Base-by-base conservation (phyloP, 2,329 filamentous ascomycete genomes). In the Reticulascus tulasneorum region DNA sequence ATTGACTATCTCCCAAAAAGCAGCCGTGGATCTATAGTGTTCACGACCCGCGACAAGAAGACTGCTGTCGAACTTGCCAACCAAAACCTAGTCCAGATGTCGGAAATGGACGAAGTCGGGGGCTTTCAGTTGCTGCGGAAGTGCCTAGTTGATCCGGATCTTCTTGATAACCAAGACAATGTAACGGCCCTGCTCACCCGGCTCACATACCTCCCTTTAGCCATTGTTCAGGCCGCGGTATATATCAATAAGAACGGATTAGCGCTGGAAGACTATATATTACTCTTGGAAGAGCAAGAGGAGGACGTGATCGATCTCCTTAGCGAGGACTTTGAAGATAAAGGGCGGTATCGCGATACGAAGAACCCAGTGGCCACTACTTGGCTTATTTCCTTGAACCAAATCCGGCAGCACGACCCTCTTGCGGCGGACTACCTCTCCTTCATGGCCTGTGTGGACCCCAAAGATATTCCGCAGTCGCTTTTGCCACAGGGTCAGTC, bases 351-450 rank as follows among this genome's bases (percentile, higher is more conserved):
- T n/a, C n/a, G n/a, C n/a, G n/a, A n/a, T n/a, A 9, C 56, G 4
- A 48, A 49, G 18, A 56, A 58, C 30, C 47, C 60, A 6, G 45
- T 65, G 7, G 55, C 53, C 22, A 48, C 47, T 2, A 60, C 62
- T 12, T 60, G 56, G 49, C 43, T 63, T 1, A 50, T 69, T 10
- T 67, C 66, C 0, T 64, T 71, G 22, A 46, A 63, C 10, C 52
- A 60, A 23, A 62, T 67, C 18, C 46, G 42, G 15, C 38, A 44
- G 20, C 38, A 23, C 1, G 41, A 62, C 36, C 12, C 37, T 7
- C 15, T 43, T 6, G 63, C 62, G 6, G 56, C 53, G 30, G 41
- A 60, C 4, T 46, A 60, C 29, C 46, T 69, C 1, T 54, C 48
- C 2, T 61, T 67, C 36, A 54, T 65, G 28, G 59, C 56, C 3